Evolutionary conservation across 106 monocot genomes (phyloP).

Genomic region (Dendrobium huoshanense): DNA sequence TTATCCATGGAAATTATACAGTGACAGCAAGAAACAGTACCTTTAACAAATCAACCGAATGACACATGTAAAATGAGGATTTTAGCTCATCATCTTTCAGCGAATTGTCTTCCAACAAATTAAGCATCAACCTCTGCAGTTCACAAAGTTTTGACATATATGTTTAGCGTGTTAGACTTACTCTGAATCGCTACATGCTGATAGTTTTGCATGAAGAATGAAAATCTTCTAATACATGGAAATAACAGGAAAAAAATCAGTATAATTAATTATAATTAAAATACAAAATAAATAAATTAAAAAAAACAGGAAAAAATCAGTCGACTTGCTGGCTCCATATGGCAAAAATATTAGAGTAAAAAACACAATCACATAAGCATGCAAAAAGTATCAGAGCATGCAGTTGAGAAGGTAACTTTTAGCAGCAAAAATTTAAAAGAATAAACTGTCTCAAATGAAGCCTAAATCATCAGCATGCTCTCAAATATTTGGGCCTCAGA

Average conservation of each 20-base stretch:
- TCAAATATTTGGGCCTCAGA: neutral
- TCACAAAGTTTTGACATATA: neutral
- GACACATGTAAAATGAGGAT: slow-evolving; percentile 7
- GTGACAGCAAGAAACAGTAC: slow-evolving; percentile 18
- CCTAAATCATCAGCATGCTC: neutral
- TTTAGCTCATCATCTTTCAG: slow-evolving; percentile 13
- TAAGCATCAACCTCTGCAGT: slow-evolving; percentile 47
- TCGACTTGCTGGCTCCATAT: neutral
- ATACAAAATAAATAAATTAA: too few species aligned
- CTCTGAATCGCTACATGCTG: neutral
- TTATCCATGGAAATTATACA: neutral
- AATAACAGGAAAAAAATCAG: neutral
- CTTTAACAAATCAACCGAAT: slow-evolving; percentile 30
- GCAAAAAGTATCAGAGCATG: neutral
- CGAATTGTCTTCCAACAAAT: slow-evolving; percentile 21
- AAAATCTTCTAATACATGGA: neutral
- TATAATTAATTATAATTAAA: neutral
- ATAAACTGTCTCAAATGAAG: too few species aligned
- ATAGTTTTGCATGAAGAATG: neutral
- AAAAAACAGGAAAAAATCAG: too few species aligned
- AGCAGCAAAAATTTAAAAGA: neutral
- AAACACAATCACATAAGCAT: neutral
- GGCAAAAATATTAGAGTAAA: neutral
- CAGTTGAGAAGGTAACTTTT: neutral
- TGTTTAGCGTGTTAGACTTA: neutral